Base-by-base conservation (phyloP, 345 rosid genomes). In the Anastatica hierochuntica region DNA sequence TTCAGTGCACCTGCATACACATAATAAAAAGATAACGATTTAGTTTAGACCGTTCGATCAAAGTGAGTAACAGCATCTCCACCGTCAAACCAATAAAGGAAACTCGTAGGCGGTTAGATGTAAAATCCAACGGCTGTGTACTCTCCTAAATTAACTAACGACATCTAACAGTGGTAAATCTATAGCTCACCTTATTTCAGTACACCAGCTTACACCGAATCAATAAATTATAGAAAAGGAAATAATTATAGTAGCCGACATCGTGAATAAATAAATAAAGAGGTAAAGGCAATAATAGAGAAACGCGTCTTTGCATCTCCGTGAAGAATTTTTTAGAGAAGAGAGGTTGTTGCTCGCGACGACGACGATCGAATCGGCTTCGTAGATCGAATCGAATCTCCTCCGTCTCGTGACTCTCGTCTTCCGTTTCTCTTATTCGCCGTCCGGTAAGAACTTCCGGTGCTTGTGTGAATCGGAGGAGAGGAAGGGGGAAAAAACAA, bases 401-500 rank as follows among this genome's bases (percentile, higher is more conserved):
- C 20, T 57, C 44, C 48, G 10, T 39, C 40, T 2, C n/a, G n/a
- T n/a, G n/a, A n/a, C n/a, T n/a, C n/a, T n/a, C 49, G 12, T 31
- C 62, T 47, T 43, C 56, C 60, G 43, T 14, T n/a, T 43, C 34
- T 44, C 48, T 24, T 5, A 20, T 34, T 38, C 35, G 27, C 60
- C 43, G 33, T 70, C 74, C 68, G 88, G 82, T 79, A 79, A 75
- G 85, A 69, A 51, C 62, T 74, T 74, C 62, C 66, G 63, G 64
- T 66, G 55, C 58, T 61, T 38, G 74, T 72, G 79, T 63, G 53
- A 57, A 60, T 37, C 40, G 64, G 63, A 63, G 74, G 64, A 81
- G 74, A 61, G 67, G 58, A 74, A 33, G 49, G 66, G 42, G 37
- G n/a, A n/a, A n/a, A 21, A 21, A 23, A 15, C 43, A 46, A 18